Conservation (phyloP, 2,329 filamentous ascomycete species). For the Stemphylium lycopersici region DNA sequence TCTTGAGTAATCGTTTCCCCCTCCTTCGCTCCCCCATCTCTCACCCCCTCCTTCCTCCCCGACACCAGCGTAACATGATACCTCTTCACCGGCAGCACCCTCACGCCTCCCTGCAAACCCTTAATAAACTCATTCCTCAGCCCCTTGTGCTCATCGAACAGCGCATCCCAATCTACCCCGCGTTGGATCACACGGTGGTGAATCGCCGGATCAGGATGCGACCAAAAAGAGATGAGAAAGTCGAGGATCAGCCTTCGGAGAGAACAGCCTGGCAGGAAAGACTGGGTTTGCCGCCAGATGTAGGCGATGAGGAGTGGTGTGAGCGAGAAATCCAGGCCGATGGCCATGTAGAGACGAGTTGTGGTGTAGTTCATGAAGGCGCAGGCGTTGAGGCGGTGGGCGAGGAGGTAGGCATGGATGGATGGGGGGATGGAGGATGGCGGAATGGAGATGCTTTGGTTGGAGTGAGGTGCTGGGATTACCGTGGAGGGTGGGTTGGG, state of each 20-base stretch:
- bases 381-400: constrained; percentile 9
- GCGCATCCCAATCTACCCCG: constrained; percentile 8
- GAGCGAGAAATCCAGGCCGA: constrained; percentile 19
- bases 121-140: constrained; percentile 19
- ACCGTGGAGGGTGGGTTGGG: background rate
- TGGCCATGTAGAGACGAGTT: constrained; percentile 9
- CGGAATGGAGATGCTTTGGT: too few relatives aligned
- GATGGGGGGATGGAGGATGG: constrained; percentile 2
- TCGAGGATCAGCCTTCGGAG: constrained; percentile 22
- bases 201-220: background rate
- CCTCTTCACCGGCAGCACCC: constrained; percentile 1
- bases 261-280: background rate
- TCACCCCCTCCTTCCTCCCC: background rate
- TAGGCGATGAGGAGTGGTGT: constrained; percentile 17
- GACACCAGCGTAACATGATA: constrained; percentile 5
- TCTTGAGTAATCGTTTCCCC: background rate
- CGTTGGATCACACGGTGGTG: background rate
- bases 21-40: background rate
- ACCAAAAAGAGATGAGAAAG: constrained; percentile 17
- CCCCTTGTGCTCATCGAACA: constrained; percentile 17
- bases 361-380: constrained; percentile 26
- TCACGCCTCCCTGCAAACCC: constrained; percentile 14
- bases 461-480: too few relatives aligned
- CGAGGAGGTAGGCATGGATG: constrained; percentile 27
- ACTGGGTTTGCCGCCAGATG: constrained; percentile 13